A percentile compares a stretch with the other conserved stretches of the same genome.
Conservation (phyloP, 1,284 basidiomycete genomes). For the Ustilago crameri region DNA sequence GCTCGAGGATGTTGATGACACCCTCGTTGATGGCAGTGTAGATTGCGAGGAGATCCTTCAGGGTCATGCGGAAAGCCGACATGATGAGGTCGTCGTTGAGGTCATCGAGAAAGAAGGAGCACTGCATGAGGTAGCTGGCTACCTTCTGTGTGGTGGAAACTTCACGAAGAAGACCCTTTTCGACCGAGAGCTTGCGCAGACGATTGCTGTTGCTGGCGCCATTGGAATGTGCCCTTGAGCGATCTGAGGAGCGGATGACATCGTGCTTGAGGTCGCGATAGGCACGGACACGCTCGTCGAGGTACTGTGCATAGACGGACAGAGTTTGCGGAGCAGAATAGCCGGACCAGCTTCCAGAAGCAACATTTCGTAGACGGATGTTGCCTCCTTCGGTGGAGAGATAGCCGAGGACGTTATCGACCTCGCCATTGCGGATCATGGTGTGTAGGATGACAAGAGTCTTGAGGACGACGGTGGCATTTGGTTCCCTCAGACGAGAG, state of each 20-base stretch:
- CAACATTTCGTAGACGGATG: slow-evolving; percentile 80
- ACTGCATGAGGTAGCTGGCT: slow-evolving; percentile 86
- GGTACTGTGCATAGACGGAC: slow-evolving; percentile 85
- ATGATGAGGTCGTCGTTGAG: slow-evolving; percentile 90
- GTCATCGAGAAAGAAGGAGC: slow-evolving; percentile 94
- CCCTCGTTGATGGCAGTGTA: slow-evolving; percentile 98
- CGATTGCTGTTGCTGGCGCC: slow-evolving; percentile 71
- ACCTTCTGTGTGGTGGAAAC: slow-evolving; percentile 89
- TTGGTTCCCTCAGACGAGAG: slow-evolving; percentile 86
- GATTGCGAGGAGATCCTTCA: slow-evolving; percentile 93
- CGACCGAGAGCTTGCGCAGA: slow-evolving; percentile 89
- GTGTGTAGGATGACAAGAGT: slow-evolving; percentile 93
- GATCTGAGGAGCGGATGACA: slow-evolving; percentile 86
- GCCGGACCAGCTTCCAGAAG: slow-evolving; percentile 40
- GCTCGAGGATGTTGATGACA: slow-evolving; percentile 91
- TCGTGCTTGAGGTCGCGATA: slow-evolving; percentile 94
- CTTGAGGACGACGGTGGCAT: slow-evolving; percentile 94
- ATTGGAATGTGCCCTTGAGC: slow-evolving; percentile 72
- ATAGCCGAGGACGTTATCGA: slow-evolving; percentile 87
- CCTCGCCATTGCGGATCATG: slow-evolving; percentile 91
- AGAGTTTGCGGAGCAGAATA: slow-evolving; percentile 80
- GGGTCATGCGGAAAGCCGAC: slow-evolving; percentile 90
- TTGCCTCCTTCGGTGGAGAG: slow-evolving; percentile 76
- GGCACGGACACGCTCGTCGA: slow-evolving; percentile 87
- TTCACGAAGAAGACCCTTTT: slow-evolving; percentile 92